Evolutionary conservation across 116 monocot genomes (phyloP), one percentile per base, ranked within the genome.

Genomic region (Phalaenopsis hybrid): DNA sequence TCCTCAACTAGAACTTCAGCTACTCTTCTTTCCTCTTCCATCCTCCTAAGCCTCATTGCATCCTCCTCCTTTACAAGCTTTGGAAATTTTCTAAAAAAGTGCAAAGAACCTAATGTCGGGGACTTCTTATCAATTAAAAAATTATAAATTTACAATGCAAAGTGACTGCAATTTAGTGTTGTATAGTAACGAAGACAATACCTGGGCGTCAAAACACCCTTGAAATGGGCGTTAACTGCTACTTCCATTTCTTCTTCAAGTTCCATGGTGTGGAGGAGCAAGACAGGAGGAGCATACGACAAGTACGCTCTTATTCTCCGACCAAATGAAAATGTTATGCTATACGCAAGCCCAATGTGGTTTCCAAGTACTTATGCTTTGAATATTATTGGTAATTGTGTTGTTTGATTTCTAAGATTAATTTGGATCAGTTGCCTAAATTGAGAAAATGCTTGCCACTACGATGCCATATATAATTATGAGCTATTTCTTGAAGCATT

Each of bases 101-200:
- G 72, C 0, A 2, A 41, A 41, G 4, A 41, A 41, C 72, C 37
- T 15, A 4, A 41, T 4, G 37, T 37, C 4, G 72, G 72, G 6
- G 72, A 16, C 1, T 12, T 15, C 15, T 21, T 41, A 15, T 13
- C 37, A 41, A 34, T 73, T 46, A 25, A 41, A 21, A 5, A n/a
- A 43, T 8, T 68, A 65, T 45, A 67, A 44, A 17, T 45, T 68
- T 17, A 68, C 45, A 4, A 6, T 80, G 44, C 68, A 80, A 46
- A 9, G 20, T 1, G 45, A 80, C 18, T 80, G 80, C 80, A 80
- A 67, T 41, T 20, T 80, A 2, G 80, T 80, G 1, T 34, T 80
- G 0, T 44, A 44, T 21, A 12, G 67, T 0, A 44, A 57, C 0
- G n/a, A 37, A 0, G 18, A 3, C 4, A 0, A 23, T 25, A 20